A percentile compares a stretch with the other conserved stretches of the same genome.
Conservation (phyloP, 2,329 filamentous ascomycete genomes). For the Xylariaceae sp. region DNA sequence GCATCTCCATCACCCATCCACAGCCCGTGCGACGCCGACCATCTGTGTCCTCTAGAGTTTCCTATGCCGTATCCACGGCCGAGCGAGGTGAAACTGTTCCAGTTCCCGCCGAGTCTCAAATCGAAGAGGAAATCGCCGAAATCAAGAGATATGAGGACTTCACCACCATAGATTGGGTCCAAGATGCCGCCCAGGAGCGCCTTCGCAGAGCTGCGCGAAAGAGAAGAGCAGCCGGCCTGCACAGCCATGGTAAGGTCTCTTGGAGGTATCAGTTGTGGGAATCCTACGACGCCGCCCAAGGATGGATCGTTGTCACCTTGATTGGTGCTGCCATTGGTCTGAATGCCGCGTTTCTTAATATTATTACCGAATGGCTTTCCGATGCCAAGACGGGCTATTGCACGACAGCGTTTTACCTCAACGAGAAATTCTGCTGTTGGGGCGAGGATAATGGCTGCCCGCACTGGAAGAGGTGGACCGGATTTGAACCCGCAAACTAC, state of each 20-base stretch:
- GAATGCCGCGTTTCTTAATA: conserved; percentile 90
- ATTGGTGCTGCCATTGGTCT: conserved; percentile 90
- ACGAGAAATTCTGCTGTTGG: conserved; percentile 98
- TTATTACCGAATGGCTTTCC: conserved; percentile 92
- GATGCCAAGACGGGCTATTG: conserved; percentile 97
- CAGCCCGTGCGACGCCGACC: conserved; percentile 44
- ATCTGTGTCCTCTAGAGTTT: conserved; percentile 62
- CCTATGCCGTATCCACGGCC: conserved; percentile 61
- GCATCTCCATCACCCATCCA: conserved; percentile 47
- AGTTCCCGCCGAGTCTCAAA: conserved; percentile 60
- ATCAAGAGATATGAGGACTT: conserved; percentile 99
- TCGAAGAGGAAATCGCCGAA: conserved; percentile 92
- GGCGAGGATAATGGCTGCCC: conserved; percentile 84
- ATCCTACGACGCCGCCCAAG: conserved; percentile 92
- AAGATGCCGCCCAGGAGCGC: conserved; percentile 91
- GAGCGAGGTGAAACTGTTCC: conserved; percentile 58
- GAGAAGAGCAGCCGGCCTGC: conserved; percentile 67
- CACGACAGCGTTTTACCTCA: conserved; percentile 91
- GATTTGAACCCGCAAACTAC: conserved; percentile 76
- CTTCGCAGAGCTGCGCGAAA: conserved; percentile 72
- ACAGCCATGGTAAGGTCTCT: conserved; percentile 63
- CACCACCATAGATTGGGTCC: conserved; percentile 98
- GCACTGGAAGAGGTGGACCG: conserved; percentile 88
- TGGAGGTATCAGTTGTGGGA: conserved; percentile 81
- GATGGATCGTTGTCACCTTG: conserved; percentile 94